Percentiles rank a stretch among this genome's conserved stretches.
Conservation (phyloP, 2,329 filamentous ascomycete genomes). For the Aureobasidium musti region DNA sequence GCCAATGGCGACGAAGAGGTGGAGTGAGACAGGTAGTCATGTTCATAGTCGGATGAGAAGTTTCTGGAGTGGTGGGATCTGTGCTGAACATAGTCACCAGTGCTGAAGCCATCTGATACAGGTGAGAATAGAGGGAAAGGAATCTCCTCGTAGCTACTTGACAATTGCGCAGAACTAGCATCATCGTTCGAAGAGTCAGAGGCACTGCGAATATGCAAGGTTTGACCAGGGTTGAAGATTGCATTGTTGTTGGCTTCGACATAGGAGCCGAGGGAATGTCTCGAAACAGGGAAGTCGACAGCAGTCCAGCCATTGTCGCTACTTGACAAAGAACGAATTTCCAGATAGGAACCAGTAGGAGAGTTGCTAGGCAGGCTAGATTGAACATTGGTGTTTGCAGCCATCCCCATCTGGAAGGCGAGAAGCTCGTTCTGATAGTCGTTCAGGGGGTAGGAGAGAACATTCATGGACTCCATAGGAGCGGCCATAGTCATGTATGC, state of each 20-base stretch:
- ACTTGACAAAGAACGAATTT: conserved; percentile 81
- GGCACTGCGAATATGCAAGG: conserved; percentile 80
- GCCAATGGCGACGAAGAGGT: conserved; percentile 34
- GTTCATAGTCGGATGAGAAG: conserved; percentile 33
- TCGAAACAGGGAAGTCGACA: conserved; percentile 63
- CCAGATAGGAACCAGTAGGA: conserved; percentile 76
- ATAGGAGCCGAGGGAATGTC: conserved; percentile 69
- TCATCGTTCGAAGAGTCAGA: conserved; percentile 75
- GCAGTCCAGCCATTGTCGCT: conserved; percentile 86
- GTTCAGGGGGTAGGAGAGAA: conserved; percentile 51
- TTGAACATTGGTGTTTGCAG: conserved; percentile 47
- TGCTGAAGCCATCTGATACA: conserved; percentile 68
- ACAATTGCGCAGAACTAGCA: conserved; percentile 62
- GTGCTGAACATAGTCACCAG: conserved; percentile 57
- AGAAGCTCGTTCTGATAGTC: conserved; percentile 74
- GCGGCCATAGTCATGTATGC: conserved; percentile 46
- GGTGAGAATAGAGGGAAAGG: conserved; percentile 78
- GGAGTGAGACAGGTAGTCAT: conserved; percentile 40
- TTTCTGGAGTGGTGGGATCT: conserved; percentile 35
- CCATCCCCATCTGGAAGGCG: conserved; percentile 50
- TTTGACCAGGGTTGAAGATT: conserved; percentile 91
- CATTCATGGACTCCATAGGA: conserved; percentile 50
- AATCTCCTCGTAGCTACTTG: conserved; percentile 80
- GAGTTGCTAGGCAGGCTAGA: conserved; percentile 59
- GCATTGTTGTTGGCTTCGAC: conserved; percentile 57